phyloP scores from a whole-genome alignment of 129 eudicot genomes.

The Calendula officinalis region DNA sequence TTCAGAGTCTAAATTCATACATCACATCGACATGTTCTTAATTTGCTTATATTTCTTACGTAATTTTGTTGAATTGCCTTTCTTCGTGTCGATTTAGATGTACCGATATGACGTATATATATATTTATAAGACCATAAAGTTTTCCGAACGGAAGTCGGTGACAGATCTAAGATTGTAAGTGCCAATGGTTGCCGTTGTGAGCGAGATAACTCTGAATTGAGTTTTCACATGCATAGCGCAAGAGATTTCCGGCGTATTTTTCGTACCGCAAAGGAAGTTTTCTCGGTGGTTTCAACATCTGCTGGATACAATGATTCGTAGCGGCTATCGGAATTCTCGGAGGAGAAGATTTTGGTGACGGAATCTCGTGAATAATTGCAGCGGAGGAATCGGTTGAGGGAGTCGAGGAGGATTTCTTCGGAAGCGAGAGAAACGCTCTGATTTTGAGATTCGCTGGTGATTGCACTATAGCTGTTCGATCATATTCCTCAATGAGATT shows the following conservation, averaged over 20 bases:
- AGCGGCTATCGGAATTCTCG: slow-evolving; percentile 20
- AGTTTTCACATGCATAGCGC: slow-evolving; percentile 41
- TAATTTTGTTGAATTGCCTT: background rate
- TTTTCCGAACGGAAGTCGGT: slow-evolving; percentile 5
- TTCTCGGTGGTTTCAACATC: slow-evolving; percentile 35
- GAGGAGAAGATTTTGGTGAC: slow-evolving; percentile 40
- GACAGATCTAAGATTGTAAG: slow-evolving; percentile 21
- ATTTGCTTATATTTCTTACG: background rate
- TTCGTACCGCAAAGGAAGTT: slow-evolving; percentile 23
- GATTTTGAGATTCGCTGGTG: slow-evolving; percentile 47
- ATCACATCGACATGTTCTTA: slow-evolving; percentile 1
- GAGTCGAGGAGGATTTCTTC: slow-evolving; percentile 37
- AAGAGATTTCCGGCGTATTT: slow-evolving; percentile 42
- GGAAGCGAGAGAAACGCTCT: slow-evolving; percentile 64
- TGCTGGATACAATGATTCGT: slow-evolving; percentile 27
- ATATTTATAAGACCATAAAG: slow-evolving; percentile 2
- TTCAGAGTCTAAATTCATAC: background rate
- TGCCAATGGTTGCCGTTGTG: slow-evolving; percentile 59
- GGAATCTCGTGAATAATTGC: slow-evolving; percentile 20
- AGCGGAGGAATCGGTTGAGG: slow-evolving; percentile 39
- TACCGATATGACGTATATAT: background rate
- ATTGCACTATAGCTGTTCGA: slow-evolving; percentile 27
- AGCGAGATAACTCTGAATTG: slow-evolving; percentile 45
- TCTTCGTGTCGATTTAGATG: background rate
- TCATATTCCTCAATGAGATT: slow-evolving; percentile 81